Evolutionary conservation across 78 protist genomes (phyloP).

Genomic region (Guillardia theta): DNA sequence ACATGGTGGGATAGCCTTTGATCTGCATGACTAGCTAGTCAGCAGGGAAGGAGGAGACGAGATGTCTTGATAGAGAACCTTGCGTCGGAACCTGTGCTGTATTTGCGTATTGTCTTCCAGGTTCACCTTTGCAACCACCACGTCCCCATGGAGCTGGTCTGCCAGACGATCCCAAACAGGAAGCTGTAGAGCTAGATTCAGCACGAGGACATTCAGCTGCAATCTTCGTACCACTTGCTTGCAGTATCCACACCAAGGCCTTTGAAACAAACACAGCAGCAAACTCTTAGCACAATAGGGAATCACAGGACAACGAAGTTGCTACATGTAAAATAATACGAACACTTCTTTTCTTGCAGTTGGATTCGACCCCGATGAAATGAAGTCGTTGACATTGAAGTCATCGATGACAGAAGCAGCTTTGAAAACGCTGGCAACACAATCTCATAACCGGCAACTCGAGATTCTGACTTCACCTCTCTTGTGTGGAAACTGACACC

Average conservation of each 20-base stretch:
- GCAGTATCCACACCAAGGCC: slow-evolving; percentile 6
- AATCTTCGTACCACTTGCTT: neutral
- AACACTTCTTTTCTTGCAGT: neutral
- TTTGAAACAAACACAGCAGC: neutral
- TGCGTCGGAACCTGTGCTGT: neutral
- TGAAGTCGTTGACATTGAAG: too few relatives aligned
- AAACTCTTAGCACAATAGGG: neutral
- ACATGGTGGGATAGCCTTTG: neutral
- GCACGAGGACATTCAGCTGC: neutral
- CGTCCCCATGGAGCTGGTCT: neutral
- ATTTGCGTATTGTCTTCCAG: neutral
- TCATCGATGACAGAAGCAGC: too few relatives aligned
- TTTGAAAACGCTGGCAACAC: too few relatives aligned
- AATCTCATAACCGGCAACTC: too few relatives aligned
- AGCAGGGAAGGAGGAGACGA: too few relatives aligned
- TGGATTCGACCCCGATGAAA: too few relatives aligned
- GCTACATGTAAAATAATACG: neutral
- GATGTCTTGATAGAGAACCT: too few relatives aligned
- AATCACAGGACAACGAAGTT: neutral
- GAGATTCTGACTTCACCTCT: too few relatives aligned
- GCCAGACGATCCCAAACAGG: neutral
- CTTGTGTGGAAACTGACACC: too few relatives aligned
- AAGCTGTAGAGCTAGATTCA: neutral
- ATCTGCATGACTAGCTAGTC: neutral
- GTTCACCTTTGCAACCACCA: neutral